Conservation (phyloP, 139 green algal species). For the Chlamydomonas sp. region DNA sequence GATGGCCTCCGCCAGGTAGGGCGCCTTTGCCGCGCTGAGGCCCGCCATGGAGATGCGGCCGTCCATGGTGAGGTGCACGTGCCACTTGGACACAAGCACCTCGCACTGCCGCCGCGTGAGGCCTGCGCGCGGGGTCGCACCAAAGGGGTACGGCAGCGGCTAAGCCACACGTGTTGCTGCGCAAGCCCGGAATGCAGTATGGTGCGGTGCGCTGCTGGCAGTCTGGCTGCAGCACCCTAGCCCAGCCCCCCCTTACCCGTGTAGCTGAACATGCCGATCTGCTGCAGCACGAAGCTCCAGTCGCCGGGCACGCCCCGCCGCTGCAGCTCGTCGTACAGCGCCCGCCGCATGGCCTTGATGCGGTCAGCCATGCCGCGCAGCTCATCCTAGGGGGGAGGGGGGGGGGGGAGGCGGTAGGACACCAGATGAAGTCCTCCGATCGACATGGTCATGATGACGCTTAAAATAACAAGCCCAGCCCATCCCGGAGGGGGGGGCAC, state of each 20-base stretch:
- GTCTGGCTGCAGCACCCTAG: neutral
- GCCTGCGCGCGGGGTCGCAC: neutral
- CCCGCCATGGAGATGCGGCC: constrained; percentile 58
- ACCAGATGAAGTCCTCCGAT: neutral
- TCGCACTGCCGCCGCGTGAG: constrained; percentile 56
- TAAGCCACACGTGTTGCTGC: no score
- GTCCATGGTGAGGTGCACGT: constrained; percentile 59
- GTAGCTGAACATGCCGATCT: constrained; percentile 96
- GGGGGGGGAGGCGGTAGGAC: neutral
- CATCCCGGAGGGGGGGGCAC: neutral
- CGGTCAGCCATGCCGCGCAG: constrained; percentile 88
- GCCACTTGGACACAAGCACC: constrained; percentile 52
- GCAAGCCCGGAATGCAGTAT: no score
- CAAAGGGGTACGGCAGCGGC: neutral
- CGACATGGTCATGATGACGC: neutral
- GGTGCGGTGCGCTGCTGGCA: neutral
- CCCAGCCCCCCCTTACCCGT: constrained; percentile 36
- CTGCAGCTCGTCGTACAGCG: constrained; percentile 71
- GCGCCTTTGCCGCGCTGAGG: constrained; percentile 7
- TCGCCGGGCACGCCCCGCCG: constrained; percentile 55
- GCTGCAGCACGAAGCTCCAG: constrained; percentile 83
- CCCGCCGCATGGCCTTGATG: constrained; percentile 88
- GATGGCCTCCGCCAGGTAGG: constrained; percentile 50
- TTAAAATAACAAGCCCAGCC: neutral
- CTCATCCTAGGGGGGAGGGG: constrained; percentile 53